Conservation (phyloP, 2,329 filamentous ascomycete species). For the Trichoderma harzianum region DNA sequence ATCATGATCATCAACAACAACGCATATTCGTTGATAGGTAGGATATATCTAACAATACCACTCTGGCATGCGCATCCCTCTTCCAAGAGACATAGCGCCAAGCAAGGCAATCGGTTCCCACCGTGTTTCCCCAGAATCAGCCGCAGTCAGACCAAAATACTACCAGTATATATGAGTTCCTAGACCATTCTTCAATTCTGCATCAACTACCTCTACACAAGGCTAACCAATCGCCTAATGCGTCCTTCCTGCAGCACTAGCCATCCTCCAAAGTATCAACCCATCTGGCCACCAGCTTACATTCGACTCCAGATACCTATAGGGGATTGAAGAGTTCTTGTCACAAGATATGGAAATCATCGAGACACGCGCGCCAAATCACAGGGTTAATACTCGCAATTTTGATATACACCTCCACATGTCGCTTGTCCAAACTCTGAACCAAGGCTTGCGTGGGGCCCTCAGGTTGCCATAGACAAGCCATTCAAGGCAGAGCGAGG, state of each 20-base stretch:
- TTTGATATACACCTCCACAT: neutral
- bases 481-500: neutral
- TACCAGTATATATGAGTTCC: constrained; percentile 1
- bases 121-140: neutral
- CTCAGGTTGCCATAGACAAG: neutral
- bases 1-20: neutral
- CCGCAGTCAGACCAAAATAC: neutral
- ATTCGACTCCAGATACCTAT: constrained; percentile 1
- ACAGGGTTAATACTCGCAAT: neutral
- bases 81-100: neutral
- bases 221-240: constrained; percentile 22
- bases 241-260: constrained; percentile 4
- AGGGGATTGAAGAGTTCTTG: neutral
- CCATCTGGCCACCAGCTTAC: constrained; percentile 1
- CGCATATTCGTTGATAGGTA: neutral
- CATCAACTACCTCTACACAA: constrained; percentile 20
- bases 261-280: constrained; percentile 9
- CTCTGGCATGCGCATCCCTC: neutral
- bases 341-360: neutral
- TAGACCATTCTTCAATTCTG: constrained; percentile 21
- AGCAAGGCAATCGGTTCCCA: neutral
- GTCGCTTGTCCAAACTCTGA: neutral
- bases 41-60: neutral
- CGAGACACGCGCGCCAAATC: neutral
- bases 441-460: neutral